Conservation (phyloP, 1,139 yeast species). For the Diutina mesorugosa region DNA sequence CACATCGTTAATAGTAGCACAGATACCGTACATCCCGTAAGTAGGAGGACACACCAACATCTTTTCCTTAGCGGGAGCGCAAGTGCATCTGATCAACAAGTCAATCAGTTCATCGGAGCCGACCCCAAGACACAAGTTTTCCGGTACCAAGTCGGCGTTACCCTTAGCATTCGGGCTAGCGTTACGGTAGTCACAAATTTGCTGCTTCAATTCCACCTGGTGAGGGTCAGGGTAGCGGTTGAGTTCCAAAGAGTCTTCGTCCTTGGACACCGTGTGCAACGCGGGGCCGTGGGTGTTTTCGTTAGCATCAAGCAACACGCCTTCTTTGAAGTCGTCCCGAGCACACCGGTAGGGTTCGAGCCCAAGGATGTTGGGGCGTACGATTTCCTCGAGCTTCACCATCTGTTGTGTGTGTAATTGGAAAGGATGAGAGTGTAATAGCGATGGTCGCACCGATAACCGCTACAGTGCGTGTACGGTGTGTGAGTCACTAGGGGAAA, state of each 20-base stretch:
- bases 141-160: slow-evolving; percentile 30
- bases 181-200: slow-evolving; percentile 63
- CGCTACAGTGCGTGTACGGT: not conserved
- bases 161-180: slow-evolving; percentile 18
- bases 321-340: slow-evolving; percentile 69
- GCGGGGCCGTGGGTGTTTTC: slow-evolving; percentile 94
- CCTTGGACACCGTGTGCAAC: slow-evolving; percentile 16
- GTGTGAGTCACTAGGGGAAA: not conserved
- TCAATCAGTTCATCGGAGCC: slow-evolving; percentile 97
- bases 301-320: slow-evolving; percentile 84
- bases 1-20: slow-evolving; percentile 84
- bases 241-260: slow-evolving; percentile 33
- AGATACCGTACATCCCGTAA: slow-evolving; percentile 90
- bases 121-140: slow-evolving; percentile 82
- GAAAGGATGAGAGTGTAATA: too few species aligned
- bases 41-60: slow-evolving; percentile 88
- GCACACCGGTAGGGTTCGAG: slow-evolving; percentile 94
- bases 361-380: slow-evolving; percentile 72
- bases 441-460: not conserved
- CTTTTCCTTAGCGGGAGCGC: slow-evolving; percentile 74
- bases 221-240: slow-evolving; percentile 97
- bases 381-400: slow-evolving; percentile 41
- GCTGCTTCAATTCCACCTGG: slow-evolving; percentile 65
- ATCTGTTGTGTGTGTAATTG: not conserved
- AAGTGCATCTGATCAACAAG: slow-evolving; percentile 70